phyloP scores from a whole-genome alignment of 1,284 basidiomycete species.

The Blastosporella zonata region DNA sequence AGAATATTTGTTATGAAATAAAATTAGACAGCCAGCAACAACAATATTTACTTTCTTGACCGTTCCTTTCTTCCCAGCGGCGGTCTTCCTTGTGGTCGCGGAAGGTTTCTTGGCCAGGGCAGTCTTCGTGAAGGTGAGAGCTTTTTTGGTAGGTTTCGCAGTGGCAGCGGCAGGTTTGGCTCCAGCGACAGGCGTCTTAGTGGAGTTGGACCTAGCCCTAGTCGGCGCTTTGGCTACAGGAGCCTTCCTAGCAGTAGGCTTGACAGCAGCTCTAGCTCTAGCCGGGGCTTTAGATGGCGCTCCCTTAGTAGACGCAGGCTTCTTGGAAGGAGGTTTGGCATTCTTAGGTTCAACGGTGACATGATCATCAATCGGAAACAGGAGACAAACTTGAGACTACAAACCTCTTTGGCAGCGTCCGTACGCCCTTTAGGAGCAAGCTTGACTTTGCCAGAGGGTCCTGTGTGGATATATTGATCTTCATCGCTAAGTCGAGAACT shows the following conservation, averaged over 20 bases:
- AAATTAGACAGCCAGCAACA: background rate
- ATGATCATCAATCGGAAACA: slow-evolving; percentile 12
- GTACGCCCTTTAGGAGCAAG: slow-evolving; percentile 52
- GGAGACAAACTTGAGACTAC: slow-evolving; percentile 13
- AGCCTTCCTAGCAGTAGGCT: slow-evolving; percentile 30
- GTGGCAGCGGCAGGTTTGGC: slow-evolving; percentile 29
- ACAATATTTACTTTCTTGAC: slow-evolving; percentile 34
- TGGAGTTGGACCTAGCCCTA: slow-evolving; percentile 29
- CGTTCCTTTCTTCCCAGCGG: slow-evolving; percentile 31
- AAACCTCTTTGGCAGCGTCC: slow-evolving; percentile 66
- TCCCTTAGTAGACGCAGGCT: slow-evolving; percentile 22
- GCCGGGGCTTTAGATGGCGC: slow-evolving; percentile 30
- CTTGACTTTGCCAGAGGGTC: slow-evolving; percentile 77
- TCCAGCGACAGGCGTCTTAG: slow-evolving; percentile 26
- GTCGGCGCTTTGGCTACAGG: slow-evolving; percentile 23
- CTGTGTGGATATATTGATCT: slow-evolving; percentile 54
- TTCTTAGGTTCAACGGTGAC: slow-evolving; percentile 27
- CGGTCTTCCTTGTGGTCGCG: slow-evolving; percentile 29
- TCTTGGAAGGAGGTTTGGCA: slow-evolving; percentile 38
- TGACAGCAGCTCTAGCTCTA: slow-evolving; percentile 33
- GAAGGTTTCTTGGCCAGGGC: slow-evolving; percentile 25
- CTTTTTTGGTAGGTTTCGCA: slow-evolving; percentile 33
- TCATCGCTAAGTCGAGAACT: slow-evolving; percentile 15
- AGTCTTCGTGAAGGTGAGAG: slow-evolving; percentile 27
- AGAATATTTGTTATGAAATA: background rate